phyloP scores from a whole-genome alignment of 1,139 yeast species.

The Taphrina deformans region DNA sequence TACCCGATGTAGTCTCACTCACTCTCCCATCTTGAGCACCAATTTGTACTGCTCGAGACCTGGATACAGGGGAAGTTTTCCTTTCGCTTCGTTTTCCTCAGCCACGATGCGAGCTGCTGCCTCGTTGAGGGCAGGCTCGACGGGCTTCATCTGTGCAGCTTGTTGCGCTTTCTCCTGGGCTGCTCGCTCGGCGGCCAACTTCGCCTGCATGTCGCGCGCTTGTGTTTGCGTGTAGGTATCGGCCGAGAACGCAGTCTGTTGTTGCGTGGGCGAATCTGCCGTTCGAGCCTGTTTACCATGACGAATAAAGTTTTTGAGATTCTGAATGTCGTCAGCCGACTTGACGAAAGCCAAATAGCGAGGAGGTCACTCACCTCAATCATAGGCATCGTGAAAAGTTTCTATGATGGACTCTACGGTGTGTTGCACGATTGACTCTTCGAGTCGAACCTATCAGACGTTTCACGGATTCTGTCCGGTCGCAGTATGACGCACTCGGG shows the following conservation, averaged over 20 bases:
- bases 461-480: too few relatives aligned
- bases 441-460: too few relatives aligned
- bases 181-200: slow-evolving; percentile 14
- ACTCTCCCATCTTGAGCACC: slow-evolving; percentile 52
- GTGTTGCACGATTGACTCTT: background rate
- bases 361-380: slow-evolving; percentile 14
- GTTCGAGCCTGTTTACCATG: slow-evolving; percentile 72
- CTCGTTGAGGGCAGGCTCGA: slow-evolving; percentile 44
- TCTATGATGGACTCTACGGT: background rate
- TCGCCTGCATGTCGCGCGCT: background rate
- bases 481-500: background rate
- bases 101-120: slow-evolving; percentile 60
- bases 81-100: slow-evolving; percentile 55
- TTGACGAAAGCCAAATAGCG: background rate
- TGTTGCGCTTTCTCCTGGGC: slow-evolving; percentile 4
- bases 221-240: slow-evolving; percentile 6
- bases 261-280: slow-evolving; percentile 25
- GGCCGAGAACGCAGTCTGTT: slow-evolving; percentile 10
- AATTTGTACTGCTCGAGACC: slow-evolving; percentile 52
- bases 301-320: slow-evolving; percentile 75
- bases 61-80: slow-evolving; percentile 52
- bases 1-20: slow-evolving; percentile 14
- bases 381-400: slow-evolving; percentile 26
- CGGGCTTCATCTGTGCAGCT: slow-evolving; percentile 16
- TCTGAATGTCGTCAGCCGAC: slow-evolving; percentile 45